These are phyloP conservation scores for Zizania latifolia DNA, from an alignment of 176 grass and related monocot species.

Conservation along the genomic window DNA sequence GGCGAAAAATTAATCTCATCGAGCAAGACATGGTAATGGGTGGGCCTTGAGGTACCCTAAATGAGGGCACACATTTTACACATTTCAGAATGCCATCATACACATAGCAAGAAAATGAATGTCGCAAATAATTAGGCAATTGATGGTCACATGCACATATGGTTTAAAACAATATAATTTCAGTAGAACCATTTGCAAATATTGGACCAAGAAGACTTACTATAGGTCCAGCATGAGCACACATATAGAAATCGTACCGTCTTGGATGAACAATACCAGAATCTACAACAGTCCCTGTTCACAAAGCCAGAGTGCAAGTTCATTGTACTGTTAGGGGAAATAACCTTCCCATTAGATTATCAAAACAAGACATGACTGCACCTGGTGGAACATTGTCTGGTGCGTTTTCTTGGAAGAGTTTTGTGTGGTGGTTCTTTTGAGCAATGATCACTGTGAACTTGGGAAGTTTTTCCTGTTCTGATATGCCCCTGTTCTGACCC, in stretches of 20 bases:
- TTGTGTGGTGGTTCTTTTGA: slow-evolving; percentile 95
- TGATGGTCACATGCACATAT: not conserved
- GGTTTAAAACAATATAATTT: not conserved
- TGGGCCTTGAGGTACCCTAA: slow-evolving; percentile 82
- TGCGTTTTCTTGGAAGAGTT: slow-evolving; percentile 66
- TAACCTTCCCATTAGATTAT: not conserved
- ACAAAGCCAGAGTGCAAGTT: slow-evolving; percentile 1
- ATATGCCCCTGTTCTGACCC: slow-evolving; percentile 45
- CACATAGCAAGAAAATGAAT: slow-evolving; percentile 15
- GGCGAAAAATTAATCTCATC: slow-evolving; percentile 77
- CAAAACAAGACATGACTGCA: slow-evolving; percentile 21
- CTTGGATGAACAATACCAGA: slow-evolving; percentile 74
- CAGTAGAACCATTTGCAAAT: not conserved
- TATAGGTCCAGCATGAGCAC: slow-evolving; percentile 76
- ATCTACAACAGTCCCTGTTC: slow-evolving; percentile 74
- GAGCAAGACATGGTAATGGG: slow-evolving; percentile 81
- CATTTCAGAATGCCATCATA: slow-evolving; percentile 11
- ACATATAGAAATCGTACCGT: slow-evolving; percentile 95
- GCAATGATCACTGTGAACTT: slow-evolving; percentile 90
- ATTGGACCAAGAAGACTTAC: slow-evolving; percentile 43
- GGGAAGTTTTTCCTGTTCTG: no score
- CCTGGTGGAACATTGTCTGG: slow-evolving; percentile 83
- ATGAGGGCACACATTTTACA: slow-evolving; percentile 6
- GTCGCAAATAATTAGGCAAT: not conserved
- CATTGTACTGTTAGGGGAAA: not conserved